Conservation (phyloP, 1,284 basidiomycete genomes). For the Testicularia cyperi region DNA sequence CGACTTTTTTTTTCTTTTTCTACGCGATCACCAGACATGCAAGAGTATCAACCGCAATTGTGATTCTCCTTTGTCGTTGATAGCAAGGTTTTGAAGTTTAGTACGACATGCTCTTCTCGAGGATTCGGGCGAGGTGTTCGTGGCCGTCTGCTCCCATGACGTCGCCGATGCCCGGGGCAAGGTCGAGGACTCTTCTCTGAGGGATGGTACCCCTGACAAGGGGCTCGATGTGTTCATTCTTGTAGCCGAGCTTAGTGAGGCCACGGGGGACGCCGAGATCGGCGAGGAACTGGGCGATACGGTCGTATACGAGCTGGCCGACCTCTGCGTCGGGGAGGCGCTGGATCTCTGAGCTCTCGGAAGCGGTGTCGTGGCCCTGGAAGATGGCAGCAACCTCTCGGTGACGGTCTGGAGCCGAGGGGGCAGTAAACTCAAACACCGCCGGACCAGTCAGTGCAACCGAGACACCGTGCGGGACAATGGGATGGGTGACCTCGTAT, state of each 20-base stretch:
- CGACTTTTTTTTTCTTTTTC: no score
- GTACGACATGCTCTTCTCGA: conserved; percentile 43
- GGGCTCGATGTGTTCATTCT: conserved; percentile 54
- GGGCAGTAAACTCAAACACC: conserved; percentile 55
- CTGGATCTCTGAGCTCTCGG: conserved; percentile 52
- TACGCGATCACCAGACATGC: no score
- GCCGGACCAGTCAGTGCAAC: conserved; percentile 41
- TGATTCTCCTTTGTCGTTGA: no score
- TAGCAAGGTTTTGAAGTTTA: no score
- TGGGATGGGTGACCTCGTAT: conserved; percentile 74
- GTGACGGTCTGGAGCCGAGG: conserved; percentile 79
- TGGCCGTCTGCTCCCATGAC: conserved; percentile 66
- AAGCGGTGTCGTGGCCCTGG: conserved; percentile 61
- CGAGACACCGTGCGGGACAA: conserved; percentile 73
- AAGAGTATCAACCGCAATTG: no score
- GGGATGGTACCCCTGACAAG: conserved; percentile 85
- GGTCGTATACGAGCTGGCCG: conserved; percentile 79
- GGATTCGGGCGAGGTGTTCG: conserved; percentile 48
- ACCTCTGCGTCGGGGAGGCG: conserved; percentile 79
- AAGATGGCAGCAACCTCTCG: conserved; percentile 86
- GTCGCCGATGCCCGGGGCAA: conserved; percentile 61
- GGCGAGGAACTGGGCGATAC: conserved; percentile 88
- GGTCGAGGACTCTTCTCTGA: conserved; percentile 76
- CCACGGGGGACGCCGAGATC: conserved; percentile 83
- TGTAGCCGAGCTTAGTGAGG: conserved; percentile 81